Evolutionary conservation across 768 basidiomycete genomes (phyloP).

Genomic region (Leccinum imitatum): DNA sequence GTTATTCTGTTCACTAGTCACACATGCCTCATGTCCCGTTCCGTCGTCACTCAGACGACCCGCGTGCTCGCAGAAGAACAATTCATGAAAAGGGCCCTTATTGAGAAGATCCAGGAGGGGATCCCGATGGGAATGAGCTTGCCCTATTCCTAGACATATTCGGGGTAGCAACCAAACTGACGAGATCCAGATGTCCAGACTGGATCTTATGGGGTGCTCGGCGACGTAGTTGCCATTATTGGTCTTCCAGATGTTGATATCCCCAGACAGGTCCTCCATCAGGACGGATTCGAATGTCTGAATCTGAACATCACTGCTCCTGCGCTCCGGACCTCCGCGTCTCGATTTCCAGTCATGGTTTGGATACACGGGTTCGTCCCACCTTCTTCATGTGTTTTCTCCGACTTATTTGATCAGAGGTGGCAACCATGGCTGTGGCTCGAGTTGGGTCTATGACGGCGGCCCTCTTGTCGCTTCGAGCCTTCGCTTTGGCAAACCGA

Average conservation of each 20-base stretch:
- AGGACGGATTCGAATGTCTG: conserved; percentile 77
- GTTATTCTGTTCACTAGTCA: conserved; percentile 23
- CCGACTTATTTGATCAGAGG: conserved; percentile 47
- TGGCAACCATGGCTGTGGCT: conserved; percentile 69
- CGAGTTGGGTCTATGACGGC: conserved; percentile 76
- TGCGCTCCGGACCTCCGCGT: conserved; percentile 48
- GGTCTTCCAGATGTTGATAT: conserved; percentile 52
- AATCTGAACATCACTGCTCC: conserved; percentile 82
- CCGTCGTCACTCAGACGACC: conserved; percentile 53
- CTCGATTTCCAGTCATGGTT: conserved; percentile 72
- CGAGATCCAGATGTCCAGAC: conserved; percentile 27
- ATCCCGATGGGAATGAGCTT: conserved; percentile 50
- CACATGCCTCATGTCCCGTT: conserved; percentile 18
- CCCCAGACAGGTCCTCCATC: conserved; percentile 54
- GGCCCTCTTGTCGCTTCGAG: conserved; percentile 71
- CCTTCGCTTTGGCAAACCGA: conserved; percentile 57
- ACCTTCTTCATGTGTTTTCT: conserved; percentile 7
- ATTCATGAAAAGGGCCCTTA: conserved; percentile 93
- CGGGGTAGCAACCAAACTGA: conserved; percentile 28
- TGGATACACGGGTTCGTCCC: conserved; percentile 79
- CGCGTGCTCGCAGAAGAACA: conserved; percentile 92
- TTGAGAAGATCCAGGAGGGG: conserved; percentile 80
- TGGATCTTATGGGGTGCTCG: conserved; percentile 34
- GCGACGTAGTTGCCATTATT: conserved; percentile 33
- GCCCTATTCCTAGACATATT: conserved; percentile 41